Conservation (phyloP, 1,284 basidiomycete species). For the Trametes sp. region DNA sequence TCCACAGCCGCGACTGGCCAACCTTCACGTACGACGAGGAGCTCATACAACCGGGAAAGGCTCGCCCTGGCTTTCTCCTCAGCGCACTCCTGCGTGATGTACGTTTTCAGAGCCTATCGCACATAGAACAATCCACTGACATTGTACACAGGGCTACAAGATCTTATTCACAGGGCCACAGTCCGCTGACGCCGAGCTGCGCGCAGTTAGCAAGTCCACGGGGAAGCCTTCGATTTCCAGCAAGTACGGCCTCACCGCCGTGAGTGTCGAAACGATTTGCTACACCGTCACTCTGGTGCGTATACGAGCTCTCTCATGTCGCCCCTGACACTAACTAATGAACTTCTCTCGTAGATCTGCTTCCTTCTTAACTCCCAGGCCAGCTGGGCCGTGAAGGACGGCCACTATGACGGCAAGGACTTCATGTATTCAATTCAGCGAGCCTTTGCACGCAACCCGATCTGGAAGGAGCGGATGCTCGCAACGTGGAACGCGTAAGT, state of each 20-base stretch:
- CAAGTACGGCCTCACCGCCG: neutral
- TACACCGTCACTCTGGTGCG: neutral
- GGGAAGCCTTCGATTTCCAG: neutral
- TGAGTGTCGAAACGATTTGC: neutral
- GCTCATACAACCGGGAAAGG: neutral
- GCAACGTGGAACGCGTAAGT: too few relatives aligned
- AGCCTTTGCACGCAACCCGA: too few relatives aligned
- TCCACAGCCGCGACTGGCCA: neutral
- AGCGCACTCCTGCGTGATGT: neutral
- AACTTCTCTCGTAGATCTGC: too few relatives aligned
- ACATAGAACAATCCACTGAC: neutral
- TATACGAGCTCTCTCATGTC: neutral
- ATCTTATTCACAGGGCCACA: neutral
- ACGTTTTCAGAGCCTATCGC: too few relatives aligned
- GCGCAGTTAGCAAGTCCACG: neutral
- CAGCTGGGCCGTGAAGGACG: neutral
- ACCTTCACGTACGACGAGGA: neutral
- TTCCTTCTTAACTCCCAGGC: neutral
- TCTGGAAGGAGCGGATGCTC: too few relatives aligned
- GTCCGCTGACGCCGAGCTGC: neutral
- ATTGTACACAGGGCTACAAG: neutral
- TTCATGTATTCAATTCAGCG: neutral
- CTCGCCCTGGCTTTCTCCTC: neutral
- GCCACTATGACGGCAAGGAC: neutral
- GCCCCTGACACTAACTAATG: neutral